Evolutionary conservation across 352 stramenopile species (phyloP).

Genomic region (Globisporangium barbulae): DNA sequence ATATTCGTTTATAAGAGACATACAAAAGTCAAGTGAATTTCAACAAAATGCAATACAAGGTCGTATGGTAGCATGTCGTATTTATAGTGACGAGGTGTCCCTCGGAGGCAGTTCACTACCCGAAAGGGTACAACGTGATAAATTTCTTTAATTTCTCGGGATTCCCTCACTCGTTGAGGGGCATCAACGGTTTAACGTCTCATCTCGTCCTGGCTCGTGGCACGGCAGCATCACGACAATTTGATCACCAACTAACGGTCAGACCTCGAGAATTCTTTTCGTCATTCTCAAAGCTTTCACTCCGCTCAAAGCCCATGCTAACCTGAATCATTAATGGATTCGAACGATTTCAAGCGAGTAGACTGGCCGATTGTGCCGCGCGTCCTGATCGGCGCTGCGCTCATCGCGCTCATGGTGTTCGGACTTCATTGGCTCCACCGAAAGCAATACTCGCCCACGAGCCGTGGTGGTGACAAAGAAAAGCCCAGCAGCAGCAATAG

Average conservation of each 20-base stretch:
- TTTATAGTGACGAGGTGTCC: too few species aligned
- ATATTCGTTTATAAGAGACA: too few species aligned
- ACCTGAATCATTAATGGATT: neutral
- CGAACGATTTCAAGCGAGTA: neutral
- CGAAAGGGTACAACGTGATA: conserved; percentile 83
- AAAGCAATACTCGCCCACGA: neutral
- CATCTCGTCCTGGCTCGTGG: neutral
- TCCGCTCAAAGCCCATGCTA: neutral
- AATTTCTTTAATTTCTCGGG: conserved; percentile 89
- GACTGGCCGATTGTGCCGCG: neutral
- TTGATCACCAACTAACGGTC: neutral
- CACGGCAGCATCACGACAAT: neutral
- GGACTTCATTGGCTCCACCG: neutral
- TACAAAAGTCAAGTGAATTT: too few species aligned
- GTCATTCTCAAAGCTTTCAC: neutral
- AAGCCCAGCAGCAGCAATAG: neutral
- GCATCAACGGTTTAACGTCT: neutral
- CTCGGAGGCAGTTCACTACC: conserved; percentile 18
- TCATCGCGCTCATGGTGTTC: neutral
- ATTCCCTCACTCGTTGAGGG: conserved; percentile 43
- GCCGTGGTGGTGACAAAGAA: neutral
- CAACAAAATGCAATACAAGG: too few species aligned
- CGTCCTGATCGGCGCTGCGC: neutral
- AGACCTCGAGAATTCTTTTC: neutral
- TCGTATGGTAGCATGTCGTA: too few species aligned